These are phyloP conservation scores for Cornus florida DNA, from an alignment of 148 eudicot species.

Conservation along the genomic window DNA sequence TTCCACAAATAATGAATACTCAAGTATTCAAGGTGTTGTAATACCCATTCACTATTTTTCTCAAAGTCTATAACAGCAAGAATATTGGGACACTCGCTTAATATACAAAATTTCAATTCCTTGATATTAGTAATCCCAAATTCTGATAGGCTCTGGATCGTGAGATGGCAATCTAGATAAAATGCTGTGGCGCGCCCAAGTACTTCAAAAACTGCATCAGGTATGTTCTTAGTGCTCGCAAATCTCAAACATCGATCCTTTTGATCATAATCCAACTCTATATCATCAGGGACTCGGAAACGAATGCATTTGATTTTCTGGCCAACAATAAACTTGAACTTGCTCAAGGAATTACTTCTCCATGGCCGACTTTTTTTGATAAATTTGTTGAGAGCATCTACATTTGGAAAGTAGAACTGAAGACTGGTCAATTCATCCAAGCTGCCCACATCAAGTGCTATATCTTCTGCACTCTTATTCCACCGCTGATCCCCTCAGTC, in stretches of 20 bases:
- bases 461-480: not conserved
- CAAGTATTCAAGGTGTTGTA: constrained; percentile 4
- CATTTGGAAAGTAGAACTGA: constrained; percentile 5
- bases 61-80: not conserved
- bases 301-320: not conserved
- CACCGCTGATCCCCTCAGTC: constrained; percentile 1
- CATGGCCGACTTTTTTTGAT: not conserved
- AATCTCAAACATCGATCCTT: constrained; percentile 1
- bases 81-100: constrained; percentile 8
- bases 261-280: not conserved
- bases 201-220: not conserved
- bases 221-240: not conserved
- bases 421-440: constrained; percentile 4
- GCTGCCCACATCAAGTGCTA: not conserved
- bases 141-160: not conserved
- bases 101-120: constrained; percentile 5
- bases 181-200: not conserved
- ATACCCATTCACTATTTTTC: not conserved
- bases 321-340: not conserved
- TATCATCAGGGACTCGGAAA: constrained; percentile 1
- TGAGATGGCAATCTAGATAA: not conserved
- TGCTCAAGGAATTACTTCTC: not conserved
- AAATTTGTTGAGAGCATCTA: not conserved
- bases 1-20: constrained; percentile 24
- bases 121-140: not conserved